Evolutionary conservation across 116 monocot genomes (phyloP), one percentile per base, ranked within the genome.

Genomic region (Zostera marina): DNA sequence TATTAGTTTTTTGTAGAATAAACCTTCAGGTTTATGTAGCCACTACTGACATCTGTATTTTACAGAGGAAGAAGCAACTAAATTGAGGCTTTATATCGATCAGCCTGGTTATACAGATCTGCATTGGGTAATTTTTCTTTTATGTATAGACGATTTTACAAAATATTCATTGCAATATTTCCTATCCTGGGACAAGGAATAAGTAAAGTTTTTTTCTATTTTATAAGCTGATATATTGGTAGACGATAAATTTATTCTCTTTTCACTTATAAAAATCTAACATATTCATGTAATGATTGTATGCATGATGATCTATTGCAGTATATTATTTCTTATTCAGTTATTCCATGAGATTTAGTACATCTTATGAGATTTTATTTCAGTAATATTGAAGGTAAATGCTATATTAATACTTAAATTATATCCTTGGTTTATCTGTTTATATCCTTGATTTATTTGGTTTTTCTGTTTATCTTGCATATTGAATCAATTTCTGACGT

Each of bases 91-190:
- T 23, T 91, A 72, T 54, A 58, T 99, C 12, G 99, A 99, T 63
- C 77, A 99, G 63, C 84, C 99, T 77, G 54, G 61, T 57, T 99
- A 81, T 68, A 62, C 70, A 24, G 91, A 99, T 81, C 70, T 99
- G 41, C 99, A 99, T 54, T 99, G 86, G 86, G 99, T 99, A 77
- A 54, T 76, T 62, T 32, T 55, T 22, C 12, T 38, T 15, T 39
- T 11, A 55, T 7, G n/a, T 0, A 7, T 14, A 14, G 8, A 26
- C 2, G 49, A 51, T 21, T 19, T 51, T 51, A 19, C 9, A 49
- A 51, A 10, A 21, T 19, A 21, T 51, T 51, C 20, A 19, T 19
- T 51, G 49, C 8, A 51, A 47, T 47, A 47, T 12, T 17, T 47
- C 0, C 47, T 17, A 16, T 51, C 20, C 49, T 32, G 20, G 20